Evolutionary conservation across 192 early-diverging fungal species (phyloP).

Genomic region (Coemansia sp.): DNA sequence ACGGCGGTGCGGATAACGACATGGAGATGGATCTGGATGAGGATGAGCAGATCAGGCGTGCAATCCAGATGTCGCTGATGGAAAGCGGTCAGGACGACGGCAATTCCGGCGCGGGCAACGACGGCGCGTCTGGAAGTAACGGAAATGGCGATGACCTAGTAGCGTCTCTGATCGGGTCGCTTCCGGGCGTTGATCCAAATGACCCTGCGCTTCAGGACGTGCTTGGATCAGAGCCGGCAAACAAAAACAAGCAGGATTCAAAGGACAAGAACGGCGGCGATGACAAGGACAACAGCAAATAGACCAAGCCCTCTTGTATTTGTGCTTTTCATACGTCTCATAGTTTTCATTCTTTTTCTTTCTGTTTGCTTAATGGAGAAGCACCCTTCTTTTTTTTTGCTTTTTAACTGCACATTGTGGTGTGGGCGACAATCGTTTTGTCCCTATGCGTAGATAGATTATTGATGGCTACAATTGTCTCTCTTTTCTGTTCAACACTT

Average conservation of each 20-base stretch:
- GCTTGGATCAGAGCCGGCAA: slow-evolving; percentile 52
- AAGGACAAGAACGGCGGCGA: slow-evolving; percentile 35
- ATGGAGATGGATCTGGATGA: slow-evolving; percentile 46
- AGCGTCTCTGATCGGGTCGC: slow-evolving; percentile 70
- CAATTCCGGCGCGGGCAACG: slow-evolving; percentile 29
- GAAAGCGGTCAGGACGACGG: slow-evolving; percentile 25
- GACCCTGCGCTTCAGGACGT: slow-evolving; percentile 80
- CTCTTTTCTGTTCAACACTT: background rate
- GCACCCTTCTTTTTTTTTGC: background rate
- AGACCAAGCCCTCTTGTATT: background rate
- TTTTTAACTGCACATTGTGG: background rate
- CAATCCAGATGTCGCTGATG: slow-evolving; percentile 55
- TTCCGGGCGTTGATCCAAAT: slow-evolving; percentile 85
- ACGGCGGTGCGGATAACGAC: slow-evolving; percentile 26
- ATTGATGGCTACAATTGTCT: background rate
- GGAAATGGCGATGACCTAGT: slow-evolving; percentile 63
- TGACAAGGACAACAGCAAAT: slow-evolving; percentile 20
- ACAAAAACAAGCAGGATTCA: slow-evolving; percentile 45
- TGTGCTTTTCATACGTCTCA: background rate
- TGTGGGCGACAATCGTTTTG: background rate
- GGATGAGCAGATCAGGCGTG: slow-evolving; percentile 49
- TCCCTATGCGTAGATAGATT: background rate
- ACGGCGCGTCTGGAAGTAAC: slow-evolving; percentile 32
- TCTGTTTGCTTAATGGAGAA: background rate
- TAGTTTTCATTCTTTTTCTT: background rate